Conservation (phyloP, 2,329 filamentous ascomycete species). For the Microdochium paspali region DNA sequence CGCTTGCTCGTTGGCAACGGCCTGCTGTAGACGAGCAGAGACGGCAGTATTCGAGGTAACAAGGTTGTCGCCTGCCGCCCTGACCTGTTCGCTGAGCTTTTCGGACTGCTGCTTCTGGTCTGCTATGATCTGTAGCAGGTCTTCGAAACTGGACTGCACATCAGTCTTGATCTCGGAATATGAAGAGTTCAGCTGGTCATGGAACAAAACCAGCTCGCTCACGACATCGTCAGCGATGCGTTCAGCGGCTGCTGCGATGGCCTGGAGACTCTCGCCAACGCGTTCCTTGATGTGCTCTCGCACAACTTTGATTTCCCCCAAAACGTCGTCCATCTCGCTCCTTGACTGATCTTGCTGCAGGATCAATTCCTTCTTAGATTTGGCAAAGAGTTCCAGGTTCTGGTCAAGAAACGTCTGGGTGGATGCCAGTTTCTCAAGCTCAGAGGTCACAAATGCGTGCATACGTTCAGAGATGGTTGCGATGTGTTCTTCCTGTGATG, state of each 20-base stretch:
- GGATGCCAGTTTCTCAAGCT: conserved; percentile 60
- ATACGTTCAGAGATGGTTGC: conserved; percentile 60
- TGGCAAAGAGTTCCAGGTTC: conserved; percentile 9
- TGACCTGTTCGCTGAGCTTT: conserved; percentile 60
- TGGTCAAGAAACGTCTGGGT: conserved; percentile 28
- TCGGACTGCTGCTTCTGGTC: conserved; percentile 72
- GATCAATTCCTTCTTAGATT: conserved; percentile 45
- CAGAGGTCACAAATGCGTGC: conserved; percentile 64
- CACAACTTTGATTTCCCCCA: conserved; percentile 86
- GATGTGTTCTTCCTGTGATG: conserved; percentile 64
- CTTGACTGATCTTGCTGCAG: conserved; percentile 60
- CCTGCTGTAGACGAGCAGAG: conserved; percentile 56
- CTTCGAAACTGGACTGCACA: conserved; percentile 78
- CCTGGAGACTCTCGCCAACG: conserved; percentile 75
- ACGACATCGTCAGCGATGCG: conserved; percentile 85
- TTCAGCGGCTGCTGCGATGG: conserved; percentile 75
- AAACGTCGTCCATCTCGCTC: conserved; percentile 79
- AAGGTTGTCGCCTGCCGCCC: conserved; percentile 58
- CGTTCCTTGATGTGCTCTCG: conserved; percentile 80
- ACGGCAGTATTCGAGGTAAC: conserved; percentile 59
- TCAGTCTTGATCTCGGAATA: conserved; percentile 78
- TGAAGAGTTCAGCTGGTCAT: conserved; percentile 73
- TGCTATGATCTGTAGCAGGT: conserved; percentile 63
- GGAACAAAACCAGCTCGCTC: conserved; percentile 75
- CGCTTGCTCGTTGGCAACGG: conserved; percentile 67